Evolutionary conservation across 768 basidiomycete genomes (phyloP), one percentile per base, ranked within the genome.

Genomic region (Xanthoconium stramineum): DNA sequence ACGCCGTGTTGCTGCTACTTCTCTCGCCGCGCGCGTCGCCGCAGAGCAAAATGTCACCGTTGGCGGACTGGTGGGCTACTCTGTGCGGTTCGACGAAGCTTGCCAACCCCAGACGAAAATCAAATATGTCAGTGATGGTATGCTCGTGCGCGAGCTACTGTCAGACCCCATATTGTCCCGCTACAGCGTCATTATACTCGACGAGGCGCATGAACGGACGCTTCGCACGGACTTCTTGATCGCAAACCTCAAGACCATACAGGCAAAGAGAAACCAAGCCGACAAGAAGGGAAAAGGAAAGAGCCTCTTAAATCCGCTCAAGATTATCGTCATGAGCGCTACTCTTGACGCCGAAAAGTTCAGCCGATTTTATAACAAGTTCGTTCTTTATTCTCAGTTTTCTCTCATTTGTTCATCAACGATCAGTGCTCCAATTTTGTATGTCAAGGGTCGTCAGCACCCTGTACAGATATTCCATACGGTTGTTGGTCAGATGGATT

Each of bases 81-180:
- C 93, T 2, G 94, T 99, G 38, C 90, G 97, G 14, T 99, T 99
- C 71, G 94, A 98, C 69, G 96, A 98, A 65, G 75, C 81, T 19
- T 82, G 80, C 13, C 78, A 84, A 11, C 67, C 80, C 0, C 76
- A 83, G 3, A 99, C 97, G 5, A 82, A 86, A 47, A 89, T 98
- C 73, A 98, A 98, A 74, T 99, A 94, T 68, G 80, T 97, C 72
- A 98, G 95, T 53, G 97, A 99, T 65, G 97, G 97, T 59, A 98
- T 98, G 91, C 86, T 98, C 61, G 88, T 95, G 42, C 84, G 94
- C 42, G 97, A 99, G 78, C 82, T 95, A 48, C 79, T 95, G 58
- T 83, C 82, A 42, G 93, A 95, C 67, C 78, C 83, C 15, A 69
- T 88, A 33, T 77, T 98, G 45, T 84, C 83, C 51, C 80, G 79